Evolutionary conservation across 805 yeast genomes (phyloP).

Genomic region (Candida yuanshanica): DNA sequence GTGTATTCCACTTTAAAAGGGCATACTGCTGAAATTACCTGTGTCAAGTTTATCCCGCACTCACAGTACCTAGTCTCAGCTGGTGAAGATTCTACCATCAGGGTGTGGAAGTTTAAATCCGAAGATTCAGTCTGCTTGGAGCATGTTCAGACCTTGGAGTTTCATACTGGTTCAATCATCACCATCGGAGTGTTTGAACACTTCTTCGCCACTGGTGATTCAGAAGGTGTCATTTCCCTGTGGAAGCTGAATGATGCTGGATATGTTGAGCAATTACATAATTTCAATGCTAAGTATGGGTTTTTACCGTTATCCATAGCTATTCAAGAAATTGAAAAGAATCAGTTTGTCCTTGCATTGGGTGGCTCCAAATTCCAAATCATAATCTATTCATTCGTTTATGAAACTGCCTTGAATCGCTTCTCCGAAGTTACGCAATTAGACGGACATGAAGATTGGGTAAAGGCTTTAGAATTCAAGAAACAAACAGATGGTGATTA

Average conservation of each 20-base stretch:
- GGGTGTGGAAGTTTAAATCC: slow-evolving; percentile 46
- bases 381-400: slow-evolving; percentile 45
- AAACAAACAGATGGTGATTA: slow-evolving; percentile 43
- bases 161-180: slow-evolving; percentile 49
- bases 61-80: slow-evolving; percentile 48
- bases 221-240: slow-evolving; percentile 51
- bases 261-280: slow-evolving; percentile 24
- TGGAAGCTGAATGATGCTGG: slow-evolving; percentile 37
- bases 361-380: slow-evolving; percentile 64
- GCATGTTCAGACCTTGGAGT: slow-evolving; percentile 28
- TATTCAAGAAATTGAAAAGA: slow-evolving; percentile 25
- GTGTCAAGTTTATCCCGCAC: slow-evolving; percentile 52
- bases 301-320: slow-evolving; percentile 43
- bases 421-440: slow-evolving; percentile 45
- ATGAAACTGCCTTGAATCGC: slow-evolving; percentile 10
- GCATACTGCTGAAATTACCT: slow-evolving; percentile 58
- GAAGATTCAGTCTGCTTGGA: slow-evolving; percentile 11
- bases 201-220: slow-evolving; percentile 54
- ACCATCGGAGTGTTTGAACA: slow-evolving; percentile 36
- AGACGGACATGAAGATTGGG: slow-evolving; percentile 97
- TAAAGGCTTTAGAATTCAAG: slow-evolving; percentile 62
- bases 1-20: slow-evolving; percentile 51
- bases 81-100: slow-evolving; percentile 60
- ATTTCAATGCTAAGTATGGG: slow-evolving; percentile 36
- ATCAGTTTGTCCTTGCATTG: slow-evolving; percentile 48